Conservation (phyloP, 2,329 filamentous ascomycete species). For the Chaetomium globosum region DNA sequence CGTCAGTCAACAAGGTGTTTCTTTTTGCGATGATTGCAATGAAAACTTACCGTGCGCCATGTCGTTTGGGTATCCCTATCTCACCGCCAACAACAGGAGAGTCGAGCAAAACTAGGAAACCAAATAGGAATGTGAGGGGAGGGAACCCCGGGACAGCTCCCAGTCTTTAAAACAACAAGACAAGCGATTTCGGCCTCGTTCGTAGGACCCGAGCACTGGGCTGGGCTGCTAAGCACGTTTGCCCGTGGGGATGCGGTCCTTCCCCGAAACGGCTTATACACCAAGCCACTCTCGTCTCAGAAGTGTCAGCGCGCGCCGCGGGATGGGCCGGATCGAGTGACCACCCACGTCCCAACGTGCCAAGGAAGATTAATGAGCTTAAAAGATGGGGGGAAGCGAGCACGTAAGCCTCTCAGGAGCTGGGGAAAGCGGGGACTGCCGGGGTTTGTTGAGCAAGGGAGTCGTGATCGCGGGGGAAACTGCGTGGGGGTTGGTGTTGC, state of each 20-base stretch:
- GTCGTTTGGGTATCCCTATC: conserved; percentile 9
- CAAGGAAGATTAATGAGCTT: conserved; percentile 5
- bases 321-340: conserved; percentile 12
- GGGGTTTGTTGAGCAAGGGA: background rate
- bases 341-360: background rate
- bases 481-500: conserved; percentile 8
- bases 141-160: background rate
- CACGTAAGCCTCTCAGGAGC: background rate
- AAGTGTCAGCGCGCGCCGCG: conserved; percentile 12
- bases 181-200: background rate
- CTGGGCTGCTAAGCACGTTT: background rate
- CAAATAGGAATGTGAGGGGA: background rate
- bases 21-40: background rate
- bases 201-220: background rate
- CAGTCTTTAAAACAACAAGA: background rate
- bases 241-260: conserved; percentile 2
- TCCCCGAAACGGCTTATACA: conserved; percentile 11
- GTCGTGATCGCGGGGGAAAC: background rate
- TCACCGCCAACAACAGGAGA: background rate
- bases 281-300: conserved; percentile 17
- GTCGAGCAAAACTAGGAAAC: background rate
- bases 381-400: background rate
- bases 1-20: background rate
- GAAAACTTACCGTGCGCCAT: conserved; percentile 12
- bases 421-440: background rate